phyloP scores from a whole-genome alignment of 2,329 filamentous ascomycete genomes.

The Aurifilum marmelostoma region DNA sequence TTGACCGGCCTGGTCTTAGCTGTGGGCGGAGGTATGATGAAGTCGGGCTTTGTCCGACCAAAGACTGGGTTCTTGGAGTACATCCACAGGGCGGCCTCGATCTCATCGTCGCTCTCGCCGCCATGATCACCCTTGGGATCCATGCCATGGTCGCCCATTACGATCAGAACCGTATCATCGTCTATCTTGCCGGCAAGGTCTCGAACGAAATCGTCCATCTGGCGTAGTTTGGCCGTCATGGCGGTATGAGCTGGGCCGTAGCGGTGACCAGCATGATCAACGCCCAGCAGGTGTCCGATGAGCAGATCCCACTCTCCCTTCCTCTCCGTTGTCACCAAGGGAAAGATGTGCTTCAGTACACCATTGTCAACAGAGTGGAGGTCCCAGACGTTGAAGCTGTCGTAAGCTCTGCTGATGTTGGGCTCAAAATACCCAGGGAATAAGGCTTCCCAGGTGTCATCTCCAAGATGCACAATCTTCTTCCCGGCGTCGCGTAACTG shows the following conservation, averaged over 20 bases:
- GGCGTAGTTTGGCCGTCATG: constrained; percentile 86
- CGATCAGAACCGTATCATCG: constrained; percentile 83
- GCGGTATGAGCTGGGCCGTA: constrained; percentile 92
- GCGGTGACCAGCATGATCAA: constrained; percentile 94
- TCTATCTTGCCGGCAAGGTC: constrained; percentile 74
- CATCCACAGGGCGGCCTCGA: constrained; percentile 97
- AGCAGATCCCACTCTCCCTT: constrained; percentile 86
- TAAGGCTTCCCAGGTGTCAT: constrained; percentile 93
- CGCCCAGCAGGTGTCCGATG: constrained; percentile 90
- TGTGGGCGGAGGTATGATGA: constrained; percentile 61
- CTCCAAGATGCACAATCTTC: constrained; percentile 90
- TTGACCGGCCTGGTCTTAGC: constrained; percentile 77
- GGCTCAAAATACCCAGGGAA: constrained; percentile 93
- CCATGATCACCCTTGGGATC: constrained; percentile 96
- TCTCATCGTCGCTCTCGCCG: constrained; percentile 95
- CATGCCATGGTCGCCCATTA: constrained; percentile 99
- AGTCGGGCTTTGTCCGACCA: constrained; percentile 70
- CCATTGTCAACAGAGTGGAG: constrained; percentile 96
- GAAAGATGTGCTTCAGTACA: constrained; percentile 87
- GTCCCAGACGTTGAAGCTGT: constrained; percentile 99
- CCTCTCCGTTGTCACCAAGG: constrained; percentile 70
- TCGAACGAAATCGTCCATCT: constrained; percentile 85
- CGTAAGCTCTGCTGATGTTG: constrained; percentile 84
- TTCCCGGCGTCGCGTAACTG: constrained; percentile 67
- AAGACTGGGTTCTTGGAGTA: constrained; percentile 89